Base-by-base conservation (phyloP, 495 filamentous ascomycete species). In the Massariosphaeria phaeospora region DNA sequence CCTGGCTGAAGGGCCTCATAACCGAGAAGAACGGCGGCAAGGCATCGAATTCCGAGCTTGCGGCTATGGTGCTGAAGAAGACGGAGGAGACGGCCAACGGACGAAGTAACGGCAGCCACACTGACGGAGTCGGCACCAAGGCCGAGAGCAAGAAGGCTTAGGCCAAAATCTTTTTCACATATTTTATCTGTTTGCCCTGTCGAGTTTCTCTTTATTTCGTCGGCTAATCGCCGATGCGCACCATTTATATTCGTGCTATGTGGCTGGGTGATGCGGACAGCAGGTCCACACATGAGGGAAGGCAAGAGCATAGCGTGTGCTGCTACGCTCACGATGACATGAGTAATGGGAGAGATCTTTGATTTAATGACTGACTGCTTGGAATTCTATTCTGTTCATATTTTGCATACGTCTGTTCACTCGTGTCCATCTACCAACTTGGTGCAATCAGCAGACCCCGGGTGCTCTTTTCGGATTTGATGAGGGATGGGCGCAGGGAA, bases 1-100 rank as follows among this genome's bases (percentile, higher is more conserved):
- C 87, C 59, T 97, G 93, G 94, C 71, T 98, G 65, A 91, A 94
- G 79, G 88, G 87, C 57, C 78, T 98, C 43, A 81, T 98, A 42
- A 88, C 86, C 48, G 93, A 96, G 74, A 96, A 96, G 78, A 90
- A 88, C 49, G 85, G 76, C 53, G 74, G 74, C 43, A 75, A 74
- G 52, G 74, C 41, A 21, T 48, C 41, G 2, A 21, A 33, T 1
- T 27, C 41, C 1, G 53, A 65, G 3, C 45, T 64, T 44, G 53
- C 20, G 6, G 57, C 51, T 3, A 48, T 64, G 52, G 33, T 52
- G 24, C 56, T 45, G 38, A 53, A 64, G 48, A 51, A 36, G 35
- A 35, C 11, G 2, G 38, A 64, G 34, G 50, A 60, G 29, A 63
- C 31, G 35, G 25, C 34, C 13, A 35, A 15, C 10, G 55, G 49